These are phyloP conservation scores for Boletus sp. DNA, from an alignment of 768 basidiomycete genomes.

Conservation along the genomic window DNA sequence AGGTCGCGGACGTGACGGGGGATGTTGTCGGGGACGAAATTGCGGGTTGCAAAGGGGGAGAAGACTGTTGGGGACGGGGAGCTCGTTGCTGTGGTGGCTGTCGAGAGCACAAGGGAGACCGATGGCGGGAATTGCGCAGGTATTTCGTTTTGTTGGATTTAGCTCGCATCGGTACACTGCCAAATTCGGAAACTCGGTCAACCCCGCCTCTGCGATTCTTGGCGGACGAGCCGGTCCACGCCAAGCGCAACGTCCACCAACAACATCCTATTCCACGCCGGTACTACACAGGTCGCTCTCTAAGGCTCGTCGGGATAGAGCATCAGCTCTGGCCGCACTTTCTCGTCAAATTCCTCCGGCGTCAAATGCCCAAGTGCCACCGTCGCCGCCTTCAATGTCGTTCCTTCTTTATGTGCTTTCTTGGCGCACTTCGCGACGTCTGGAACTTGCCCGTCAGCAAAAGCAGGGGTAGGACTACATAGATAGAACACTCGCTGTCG, in stretches of 20 bases:
- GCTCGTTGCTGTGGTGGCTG: constrained; percentile 20
- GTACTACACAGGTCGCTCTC: neutral
- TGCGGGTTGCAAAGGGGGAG: neutral
- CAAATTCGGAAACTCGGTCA: constrained; percentile 29
- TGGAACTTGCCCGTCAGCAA: constrained; percentile 32
- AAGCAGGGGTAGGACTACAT: neutral
- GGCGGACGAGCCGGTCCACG: constrained; percentile 20
- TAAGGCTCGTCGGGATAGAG: constrained; percentile 61
- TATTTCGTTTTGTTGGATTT: constrained; percentile 37
- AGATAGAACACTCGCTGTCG: constrained; percentile 69
- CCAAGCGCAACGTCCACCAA: neutral
- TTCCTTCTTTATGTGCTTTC: constrained; percentile 99
- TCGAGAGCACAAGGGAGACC: constrained; percentile 18
- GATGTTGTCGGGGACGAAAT: neutral
- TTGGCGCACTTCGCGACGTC: constrained; percentile 98
- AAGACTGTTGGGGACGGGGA: constrained; percentile 6
- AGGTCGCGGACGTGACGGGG: neutral
- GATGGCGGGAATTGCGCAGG: constrained; percentile 33
- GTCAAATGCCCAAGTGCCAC: constrained; percentile 83
- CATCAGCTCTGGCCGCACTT: constrained; percentile 92
- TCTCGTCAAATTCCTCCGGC: constrained; percentile 89
- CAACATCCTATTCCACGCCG: neutral
- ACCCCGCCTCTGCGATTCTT: constrained; percentile 19
- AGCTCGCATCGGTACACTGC: constrained; percentile 32
- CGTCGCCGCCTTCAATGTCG: constrained; percentile 93